phyloP scores from a whole-genome alignment of 169 alveolate genomes.

The Theileria parva region DNA sequence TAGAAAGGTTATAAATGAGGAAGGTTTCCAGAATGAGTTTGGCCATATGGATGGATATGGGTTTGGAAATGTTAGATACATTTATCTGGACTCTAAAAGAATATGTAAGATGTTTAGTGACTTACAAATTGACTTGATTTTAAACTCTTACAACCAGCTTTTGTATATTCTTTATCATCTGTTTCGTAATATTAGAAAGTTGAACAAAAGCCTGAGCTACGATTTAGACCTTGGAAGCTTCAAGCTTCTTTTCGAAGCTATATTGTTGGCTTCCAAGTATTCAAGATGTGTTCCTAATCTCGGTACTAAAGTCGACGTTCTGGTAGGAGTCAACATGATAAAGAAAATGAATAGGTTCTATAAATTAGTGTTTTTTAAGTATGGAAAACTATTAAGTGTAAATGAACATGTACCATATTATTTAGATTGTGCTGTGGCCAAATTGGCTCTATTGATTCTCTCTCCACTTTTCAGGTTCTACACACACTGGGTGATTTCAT shows the following conservation, averaged over 20 bases:
- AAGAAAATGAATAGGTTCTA: conserved; percentile 7
- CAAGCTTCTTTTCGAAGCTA: not conserved
- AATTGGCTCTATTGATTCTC: not conserved
- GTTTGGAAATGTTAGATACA: not conserved
- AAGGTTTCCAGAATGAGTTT: not conserved
- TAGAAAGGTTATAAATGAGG: not conserved
- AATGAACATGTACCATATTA: not conserved
- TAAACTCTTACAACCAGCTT: conserved; percentile 11
- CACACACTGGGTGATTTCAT: conserved; percentile 15
- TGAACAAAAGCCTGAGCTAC: not conserved
- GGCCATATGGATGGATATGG: conserved; percentile 3
- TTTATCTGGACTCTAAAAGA: not conserved
- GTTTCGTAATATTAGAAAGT: not conserved
- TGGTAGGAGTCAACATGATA: not conserved
- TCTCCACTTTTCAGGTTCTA: conserved; percentile 26
- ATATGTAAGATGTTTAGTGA: not conserved
- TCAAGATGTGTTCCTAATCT: not conserved
- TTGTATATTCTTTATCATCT: not conserved
- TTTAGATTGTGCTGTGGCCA: conserved; percentile 1
- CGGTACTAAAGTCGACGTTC: not conserved
- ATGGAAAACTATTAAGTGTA: not conserved
- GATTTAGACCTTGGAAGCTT: not conserved
- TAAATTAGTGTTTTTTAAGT: not conserved
- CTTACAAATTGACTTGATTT: not conserved
- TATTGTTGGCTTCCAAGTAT: not conserved